Conservation (phyloP, 805 yeast species). For the Maudiozyma bulderi region DNA sequence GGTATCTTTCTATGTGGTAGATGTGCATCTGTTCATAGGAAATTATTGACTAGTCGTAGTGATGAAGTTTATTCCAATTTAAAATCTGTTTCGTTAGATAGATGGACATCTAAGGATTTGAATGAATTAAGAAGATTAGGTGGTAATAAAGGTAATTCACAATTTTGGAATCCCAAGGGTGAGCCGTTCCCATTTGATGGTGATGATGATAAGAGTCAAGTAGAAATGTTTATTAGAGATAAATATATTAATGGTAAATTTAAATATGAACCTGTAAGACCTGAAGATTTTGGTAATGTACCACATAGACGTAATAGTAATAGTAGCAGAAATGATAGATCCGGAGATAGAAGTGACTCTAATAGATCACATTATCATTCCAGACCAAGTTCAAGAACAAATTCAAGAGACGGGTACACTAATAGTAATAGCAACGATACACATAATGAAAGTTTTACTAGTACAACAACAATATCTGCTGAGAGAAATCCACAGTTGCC, state of each 20-base stretch:
- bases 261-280: conserved; percentile 24
- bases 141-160: conserved; percentile 56
- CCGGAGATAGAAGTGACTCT: neutral
- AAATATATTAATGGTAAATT: conserved; percentile 62
- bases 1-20: conserved; percentile 77
- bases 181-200: conserved; percentile 69
- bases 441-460: too few relatives aligned
- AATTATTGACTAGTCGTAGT: conserved; percentile 38
- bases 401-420: too few relatives aligned
- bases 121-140: conserved; percentile 31
- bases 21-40: conserved; percentile 72
- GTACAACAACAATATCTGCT: neutral
- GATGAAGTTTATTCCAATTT: conserved; percentile 47
- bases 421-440: too few relatives aligned
- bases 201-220: conserved; percentile 49
- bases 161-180: conserved; percentile 58
- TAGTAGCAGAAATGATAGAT: conserved; percentile 28
- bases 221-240: conserved; percentile 51
- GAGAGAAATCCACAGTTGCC: conserved; percentile 30
- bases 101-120: conserved; percentile 54
- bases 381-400: too few relatives aligned
- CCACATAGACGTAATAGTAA: conserved; percentile 22
- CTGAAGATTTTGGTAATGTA: conserved; percentile 20
- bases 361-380: conserved; percentile 2
- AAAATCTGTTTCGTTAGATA: conserved; percentile 64